phyloP scores from a whole-genome alignment of 2,329 filamentous ascomycete species.

The Venturia pyrina region DNA sequence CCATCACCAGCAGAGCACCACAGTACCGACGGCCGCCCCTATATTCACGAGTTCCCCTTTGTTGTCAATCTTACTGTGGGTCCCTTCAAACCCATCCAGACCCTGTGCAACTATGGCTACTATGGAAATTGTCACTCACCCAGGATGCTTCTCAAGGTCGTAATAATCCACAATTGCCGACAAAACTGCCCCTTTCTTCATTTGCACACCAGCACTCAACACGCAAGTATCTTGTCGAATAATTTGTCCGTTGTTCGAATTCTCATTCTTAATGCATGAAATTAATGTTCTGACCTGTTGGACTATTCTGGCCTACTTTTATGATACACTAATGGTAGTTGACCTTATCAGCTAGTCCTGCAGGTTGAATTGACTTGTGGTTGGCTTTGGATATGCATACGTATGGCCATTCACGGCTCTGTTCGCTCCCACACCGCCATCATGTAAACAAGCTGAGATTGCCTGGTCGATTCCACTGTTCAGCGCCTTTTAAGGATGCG shows the following conservation, averaged over 20 bases:
- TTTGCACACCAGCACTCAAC: background rate
- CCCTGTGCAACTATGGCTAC: background rate
- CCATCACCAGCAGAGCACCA: too few species aligned
- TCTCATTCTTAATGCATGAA: too few species aligned
- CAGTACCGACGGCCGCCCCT: background rate
- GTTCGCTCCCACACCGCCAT: background rate
- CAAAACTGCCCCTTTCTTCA: background rate
- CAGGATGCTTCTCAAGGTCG: background rate
- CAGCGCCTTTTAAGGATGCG: background rate
- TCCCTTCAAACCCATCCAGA: background rate
- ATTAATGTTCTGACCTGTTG: too few species aligned
- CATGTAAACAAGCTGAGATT: background rate
- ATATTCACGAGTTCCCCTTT: background rate
- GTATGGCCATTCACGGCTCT: background rate
- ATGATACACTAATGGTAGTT: background rate
- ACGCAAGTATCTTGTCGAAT: too few species aligned
- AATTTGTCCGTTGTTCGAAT: too few species aligned
- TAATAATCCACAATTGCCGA: background rate
- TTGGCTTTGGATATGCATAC: background rate
- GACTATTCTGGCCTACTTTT: too few species aligned
- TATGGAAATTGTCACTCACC: background rate
- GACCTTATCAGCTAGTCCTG: background rate
- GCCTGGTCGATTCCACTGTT: background rate
- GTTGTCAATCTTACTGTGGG: background rate
- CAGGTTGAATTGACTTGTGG: background rate